phyloP scores from a whole-genome alignment of 148 eudicot species.

The Rhododendron simsii region DNA sequence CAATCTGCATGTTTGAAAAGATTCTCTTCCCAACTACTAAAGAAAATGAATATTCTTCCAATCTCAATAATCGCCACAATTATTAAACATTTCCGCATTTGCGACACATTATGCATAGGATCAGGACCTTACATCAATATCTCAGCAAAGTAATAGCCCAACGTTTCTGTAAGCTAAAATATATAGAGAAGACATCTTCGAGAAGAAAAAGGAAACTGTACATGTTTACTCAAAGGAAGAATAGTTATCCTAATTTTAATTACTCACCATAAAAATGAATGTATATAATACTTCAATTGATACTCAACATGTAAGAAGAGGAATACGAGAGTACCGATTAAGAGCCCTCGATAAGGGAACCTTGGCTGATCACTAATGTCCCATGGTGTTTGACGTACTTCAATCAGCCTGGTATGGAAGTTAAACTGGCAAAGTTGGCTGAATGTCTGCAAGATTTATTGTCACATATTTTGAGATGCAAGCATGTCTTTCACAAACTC shows the following conservation, averaged over 20 bases:
- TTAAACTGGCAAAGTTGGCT: constrained; percentile 82
- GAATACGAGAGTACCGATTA: constrained; percentile 48
- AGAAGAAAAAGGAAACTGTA: neutral
- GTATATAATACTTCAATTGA: neutral
- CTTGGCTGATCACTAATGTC: constrained; percentile 70
- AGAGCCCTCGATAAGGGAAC: constrained; percentile 79
- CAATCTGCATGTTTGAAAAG: neutral
- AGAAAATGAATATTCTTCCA: neutral
- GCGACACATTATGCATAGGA: neutral
- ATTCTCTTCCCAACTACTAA: neutral
- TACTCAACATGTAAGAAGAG: neutral
- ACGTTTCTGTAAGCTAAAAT: neutral
- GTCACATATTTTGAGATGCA: neutral
- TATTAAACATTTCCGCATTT: neutral
- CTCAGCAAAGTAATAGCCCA: neutral
- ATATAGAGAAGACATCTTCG: neutral
- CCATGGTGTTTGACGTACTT: constrained; percentile 66
- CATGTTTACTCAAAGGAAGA: neutral
- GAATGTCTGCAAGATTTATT: constrained; percentile 58
- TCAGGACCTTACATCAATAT: neutral
- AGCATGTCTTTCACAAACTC: neutral
- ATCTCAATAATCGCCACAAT: neutral
- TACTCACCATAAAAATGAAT: neutral
- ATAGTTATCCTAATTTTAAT: neutral
- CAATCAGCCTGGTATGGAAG: constrained; percentile 49